Evolutionary conservation across 495 filamentous ascomycete species (phyloP).

Genomic region (Penicillium pulvis): DNA sequence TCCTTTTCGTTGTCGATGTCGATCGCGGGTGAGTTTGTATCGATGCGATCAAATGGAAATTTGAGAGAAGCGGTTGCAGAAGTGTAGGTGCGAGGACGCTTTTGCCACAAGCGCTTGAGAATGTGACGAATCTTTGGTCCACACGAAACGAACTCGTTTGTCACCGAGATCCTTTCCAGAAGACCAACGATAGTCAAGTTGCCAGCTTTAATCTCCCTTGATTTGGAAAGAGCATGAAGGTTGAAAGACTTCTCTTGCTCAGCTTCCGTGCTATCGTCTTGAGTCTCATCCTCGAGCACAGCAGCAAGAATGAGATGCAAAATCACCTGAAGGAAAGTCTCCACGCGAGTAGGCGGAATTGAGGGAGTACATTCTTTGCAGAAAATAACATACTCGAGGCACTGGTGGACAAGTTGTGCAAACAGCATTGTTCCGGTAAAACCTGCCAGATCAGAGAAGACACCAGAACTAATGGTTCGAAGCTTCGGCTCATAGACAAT

Average conservation of each 20-base stretch:
- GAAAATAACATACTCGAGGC: constrained; percentile 73
- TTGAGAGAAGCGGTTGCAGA: constrained; percentile 54
- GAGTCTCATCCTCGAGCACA: constrained; percentile 72
- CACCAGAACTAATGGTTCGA: constrained; percentile 71
- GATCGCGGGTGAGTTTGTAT: constrained; percentile 59
- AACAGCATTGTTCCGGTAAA: constrained; percentile 87
- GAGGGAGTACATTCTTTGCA: constrained; percentile 64
- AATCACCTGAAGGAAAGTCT: constrained; percentile 88
- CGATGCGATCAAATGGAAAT: constrained; percentile 55
- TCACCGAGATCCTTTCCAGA: constrained; percentile 71
- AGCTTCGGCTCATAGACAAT: constrained; percentile 93
- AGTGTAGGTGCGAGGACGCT: constrained; percentile 68
- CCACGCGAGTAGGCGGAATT: constrained; percentile 78
- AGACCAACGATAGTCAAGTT: constrained; percentile 70
- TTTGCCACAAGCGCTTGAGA: constrained; percentile 84
- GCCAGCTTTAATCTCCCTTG: constrained; percentile 56
- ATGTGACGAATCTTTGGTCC: constrained; percentile 84
- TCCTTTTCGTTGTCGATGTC: constrained; percentile 72
- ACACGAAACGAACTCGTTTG: constrained; percentile 74
- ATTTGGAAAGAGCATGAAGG: constrained; percentile 62
- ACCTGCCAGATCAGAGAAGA: constrained; percentile 69
- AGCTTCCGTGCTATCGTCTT: constrained; percentile 56
- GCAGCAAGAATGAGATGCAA: constrained; percentile 85
- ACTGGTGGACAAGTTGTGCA: constrained; percentile 87
- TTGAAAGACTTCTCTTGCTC: constrained; percentile 63